These are phyloP conservation scores for Microcos paniculata DNA, from an alignment of 345 rosid genomes.

Conservation along the genomic window DNA sequence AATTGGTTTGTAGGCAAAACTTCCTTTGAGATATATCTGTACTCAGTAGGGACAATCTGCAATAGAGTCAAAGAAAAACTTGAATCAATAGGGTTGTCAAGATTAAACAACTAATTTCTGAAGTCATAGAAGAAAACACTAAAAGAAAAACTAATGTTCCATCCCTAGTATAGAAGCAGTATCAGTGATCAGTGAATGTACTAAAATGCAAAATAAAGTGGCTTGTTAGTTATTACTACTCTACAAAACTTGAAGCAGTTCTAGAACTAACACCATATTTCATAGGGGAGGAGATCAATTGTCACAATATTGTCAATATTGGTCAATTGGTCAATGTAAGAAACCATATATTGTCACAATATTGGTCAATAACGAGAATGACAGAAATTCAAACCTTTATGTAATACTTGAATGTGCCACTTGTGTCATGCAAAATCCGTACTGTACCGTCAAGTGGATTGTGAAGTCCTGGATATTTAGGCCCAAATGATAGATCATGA, in stretches of 20 bases:
- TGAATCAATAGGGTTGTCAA: not conserved
- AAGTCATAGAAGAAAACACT: not conserved
- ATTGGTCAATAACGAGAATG: slow-evolving; percentile 13
- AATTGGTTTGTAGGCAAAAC: slow-evolving; percentile 89
- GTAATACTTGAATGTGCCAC: slow-evolving; percentile 95
- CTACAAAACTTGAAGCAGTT: not conserved
- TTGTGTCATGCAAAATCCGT: slow-evolving; percentile 64
- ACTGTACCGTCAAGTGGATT: slow-evolving; percentile 89
- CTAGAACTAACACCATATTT: not conserved
- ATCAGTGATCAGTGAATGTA: not conserved
- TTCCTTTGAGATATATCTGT: slow-evolving; percentile 79
- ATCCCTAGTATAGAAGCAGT: not conserved
- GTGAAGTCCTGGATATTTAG: slow-evolving; percentile 91
- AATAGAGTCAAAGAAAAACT: slow-evolving; percentile 1
- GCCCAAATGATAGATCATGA: slow-evolving; percentile 93
- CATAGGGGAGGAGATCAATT: not conserved
- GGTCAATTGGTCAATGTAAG: too few relatives aligned
- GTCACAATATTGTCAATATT: not conserved
- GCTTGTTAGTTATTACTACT: not conserved
- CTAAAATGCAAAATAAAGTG: not conserved
- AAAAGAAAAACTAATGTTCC: not conserved
- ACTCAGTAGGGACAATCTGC: slow-evolving; percentile 99
- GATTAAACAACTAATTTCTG: not conserved
- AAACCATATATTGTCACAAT: not conserved
- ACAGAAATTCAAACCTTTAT: slow-evolving; percentile 60